Evolutionary conservation across 176 grass and related monocot genomes (phyloP), one percentile per base, ranked within the genome.

Genomic region (Musa schizocarpa): DNA sequence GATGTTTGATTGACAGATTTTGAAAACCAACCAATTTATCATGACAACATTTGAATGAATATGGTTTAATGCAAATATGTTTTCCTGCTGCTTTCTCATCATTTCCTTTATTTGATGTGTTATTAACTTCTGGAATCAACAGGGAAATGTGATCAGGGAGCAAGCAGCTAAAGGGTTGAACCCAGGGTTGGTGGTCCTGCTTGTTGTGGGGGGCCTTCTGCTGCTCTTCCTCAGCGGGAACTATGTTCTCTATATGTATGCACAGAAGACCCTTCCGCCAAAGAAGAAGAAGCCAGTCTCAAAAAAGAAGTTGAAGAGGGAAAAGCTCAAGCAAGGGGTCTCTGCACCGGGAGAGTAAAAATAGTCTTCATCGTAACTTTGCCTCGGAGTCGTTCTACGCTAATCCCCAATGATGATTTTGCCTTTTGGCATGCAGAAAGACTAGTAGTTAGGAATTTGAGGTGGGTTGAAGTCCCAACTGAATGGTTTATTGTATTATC

Each of bases 291-390:
- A 98, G 52, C 90, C 88, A 1, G 77, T 98, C 56, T 98, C 94
- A 5, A 98, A 98, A 83, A 98, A 98, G 86, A 98, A 93, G 84
- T 64, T 98, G 72, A 98, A 98, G 84, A 98, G 64, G 82, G 94
- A 98, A 82, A 90, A 85, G 77, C 94, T 93, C 79, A 98, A 91
- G 88, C 90, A 98, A 81, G 94, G 94, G 1, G 94, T 98, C 51
- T 89, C 90, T 6, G 90, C 94, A 0, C 94, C 94, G 17, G 94
- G 94, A 27, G 94, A 70, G 17, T 70, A 70, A 43, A 6, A 43
- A 6, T 43, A 43, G 34, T 43, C 34, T 43, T 43, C 34, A 43
- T 43, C 34, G 4, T 43, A 43, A 43, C 34, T 43, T 43, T 6
- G 34, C 34, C 6, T 4, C 8, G 2, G 13, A 61, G 6, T 9